Base-by-base conservation (phyloP, 768 basidiomycete genomes). In the Favolaschia claudopus region DNA sequence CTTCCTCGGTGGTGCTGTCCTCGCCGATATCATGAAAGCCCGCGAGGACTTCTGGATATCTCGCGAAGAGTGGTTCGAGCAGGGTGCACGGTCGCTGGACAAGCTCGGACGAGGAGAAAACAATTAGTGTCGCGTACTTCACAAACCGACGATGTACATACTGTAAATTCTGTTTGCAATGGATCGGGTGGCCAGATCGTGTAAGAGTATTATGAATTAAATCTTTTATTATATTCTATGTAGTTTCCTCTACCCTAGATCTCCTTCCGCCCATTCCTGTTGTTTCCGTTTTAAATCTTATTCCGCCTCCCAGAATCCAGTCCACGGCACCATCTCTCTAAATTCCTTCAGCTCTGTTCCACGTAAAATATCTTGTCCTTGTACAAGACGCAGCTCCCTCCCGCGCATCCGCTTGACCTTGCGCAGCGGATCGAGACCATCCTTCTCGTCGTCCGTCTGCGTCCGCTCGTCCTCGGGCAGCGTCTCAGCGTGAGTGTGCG, bases 1-100 rank as follows among this genome's bases (percentile, higher is more conserved):
- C 33, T 99, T 98, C 89, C 85, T 99, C 8, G 97, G 97, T 24
- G 97, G 97, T 43, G 96, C 95, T n/a, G 96, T 98, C 6, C 80
- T 99, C 28, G 96, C 95, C 3, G 96, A 99, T 75, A 98, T 99
- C 77, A 98, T 99, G 97, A 96, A 96, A 79, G 83, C 80, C 70
- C 86, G 93, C 10, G 86, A 92, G 70, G 92, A 94, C 70, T 99
- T 99, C 80, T 97, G 96, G 96, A 90, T 98, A 72, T 83, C 93
- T 51, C 83, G 91, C 62, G 93, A 93, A 65, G 95, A 98, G 74
- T 98, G 95, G 95, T 89, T 89, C 63, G 96, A 99, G 76, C 89
- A 96, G 74, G 96, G 96, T 29, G 74, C 82, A 17, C 79, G 85
- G 37, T 81, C 93, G 20, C 73, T 98, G 69, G 95, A 95, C 67